A percentile compares a stretch with the other conserved stretches of the same genome.
Evolutionary conservation across 2,329 filamentous ascomycete species (phyloP).

Genomic region (Ceratocystis diversiconidia): DNA sequence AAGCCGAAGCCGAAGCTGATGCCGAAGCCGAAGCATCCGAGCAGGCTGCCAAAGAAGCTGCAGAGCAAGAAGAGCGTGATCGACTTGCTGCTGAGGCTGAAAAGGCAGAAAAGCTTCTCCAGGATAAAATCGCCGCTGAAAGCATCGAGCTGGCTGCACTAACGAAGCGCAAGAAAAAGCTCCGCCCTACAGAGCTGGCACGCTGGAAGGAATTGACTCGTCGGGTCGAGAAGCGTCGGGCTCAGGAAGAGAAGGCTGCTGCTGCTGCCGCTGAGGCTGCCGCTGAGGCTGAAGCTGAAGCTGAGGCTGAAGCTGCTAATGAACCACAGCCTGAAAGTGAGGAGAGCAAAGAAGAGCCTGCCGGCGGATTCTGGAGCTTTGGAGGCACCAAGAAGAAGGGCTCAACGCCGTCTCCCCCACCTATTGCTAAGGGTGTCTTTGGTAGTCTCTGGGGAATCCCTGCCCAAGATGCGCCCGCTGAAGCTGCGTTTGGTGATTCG

Average conservation of each 20-base stretch:
- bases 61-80: slow-evolving; percentile 21
- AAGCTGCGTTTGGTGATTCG: slow-evolving; percentile 13
- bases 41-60: slow-evolving; percentile 17
- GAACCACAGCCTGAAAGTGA: slow-evolving; percentile 6
- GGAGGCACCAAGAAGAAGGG: slow-evolving; percentile 8
- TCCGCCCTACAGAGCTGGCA: slow-evolving; percentile 34
- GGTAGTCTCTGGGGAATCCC: slow-evolving; percentile 10
- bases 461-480: not conserved
- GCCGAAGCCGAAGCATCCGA: slow-evolving; percentile 18
- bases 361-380: slow-evolving; percentile 8
- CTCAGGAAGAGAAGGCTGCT: slow-evolving; percentile 2
- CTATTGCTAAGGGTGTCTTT: slow-evolving; percentile 6
- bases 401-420: not conserved
- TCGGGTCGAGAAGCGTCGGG: slow-evolving; percentile 25
- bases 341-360: not conserved
- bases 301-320: slow-evolving; percentile 26
- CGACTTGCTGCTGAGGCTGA: not conserved
- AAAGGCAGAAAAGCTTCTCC: not conserved
- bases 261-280: slow-evolving; percentile 23
- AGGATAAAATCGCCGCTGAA: slow-evolving; percentile 5
- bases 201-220: slow-evolving; percentile 29
- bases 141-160: slow-evolving; percentile 30
- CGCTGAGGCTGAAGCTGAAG: slow-evolving; percentile 22
- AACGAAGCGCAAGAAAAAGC: slow-evolving; percentile 37
- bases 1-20: too few species aligned